Evolutionary conservation across 2,329 filamentous ascomycete species (phyloP), one percentile per base, ranked within the genome.

Genomic region (Elsinoe perseae): DNA sequence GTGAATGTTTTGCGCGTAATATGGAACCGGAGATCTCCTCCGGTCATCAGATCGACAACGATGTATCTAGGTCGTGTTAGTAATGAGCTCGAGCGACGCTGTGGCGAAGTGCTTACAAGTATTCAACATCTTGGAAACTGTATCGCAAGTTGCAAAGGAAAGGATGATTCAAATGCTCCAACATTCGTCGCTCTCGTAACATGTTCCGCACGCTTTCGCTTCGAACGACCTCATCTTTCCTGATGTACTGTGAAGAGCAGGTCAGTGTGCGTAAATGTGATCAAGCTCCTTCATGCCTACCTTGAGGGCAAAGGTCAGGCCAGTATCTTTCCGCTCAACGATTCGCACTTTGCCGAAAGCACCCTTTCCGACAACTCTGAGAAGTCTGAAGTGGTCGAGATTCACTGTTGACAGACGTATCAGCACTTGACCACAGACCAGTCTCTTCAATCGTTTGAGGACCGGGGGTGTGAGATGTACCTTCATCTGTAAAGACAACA

Each of bases 321-420:
- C 86, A 1, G 90, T 95, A 69, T 98, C 93, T 74, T 97, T 97
- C 64, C 91, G 84, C 78, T 98, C 93, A 68, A 98, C 93, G 64
- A 98, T 98, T 67, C 93, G 87, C 60, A 98, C 93, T 75, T 98
- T 98, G 67, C 93, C 93, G 77, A 98, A 98, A 57, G 93, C 93
- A 66, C 93, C 93, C 72, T 95, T 95, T 63, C 93, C 93, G 64
- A 98, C 93, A 61, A 98, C 93, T 68, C 93, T 86, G 62, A 97
- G 77, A 56, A 98, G 80, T 63, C 92, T 88, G 73, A 98, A 98
- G 74, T 98, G 93, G 69, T 96, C 96, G 65, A 98, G 84, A 72
- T 92, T 97, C 65, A 95, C 93, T 95, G 65, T 42, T 52, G 30
- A 12, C 20, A 18, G 14, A 28, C 27, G 16, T 52, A 23, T 52